Evolutionary conservation across 176 grass and related monocot genomes (phyloP), one percentile per base, ranked within the genome.

Genomic region (maize (Zea mays)): DNA sequence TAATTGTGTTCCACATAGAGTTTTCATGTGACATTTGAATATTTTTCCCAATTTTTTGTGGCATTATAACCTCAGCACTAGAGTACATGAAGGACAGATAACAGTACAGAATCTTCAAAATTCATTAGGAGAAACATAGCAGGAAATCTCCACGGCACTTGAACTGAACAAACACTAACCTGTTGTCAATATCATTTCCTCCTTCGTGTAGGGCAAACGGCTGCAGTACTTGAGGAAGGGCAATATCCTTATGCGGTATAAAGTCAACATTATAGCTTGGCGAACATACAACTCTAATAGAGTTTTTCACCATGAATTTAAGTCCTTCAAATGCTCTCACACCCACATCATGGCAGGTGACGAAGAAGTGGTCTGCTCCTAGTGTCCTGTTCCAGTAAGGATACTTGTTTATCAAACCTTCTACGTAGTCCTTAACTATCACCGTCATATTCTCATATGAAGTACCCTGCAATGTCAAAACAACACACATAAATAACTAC

Each of bases 301-400:
- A 99, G 46, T 95, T 99, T 75, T 99, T 95, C 55, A 90, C 45
- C 71, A 89, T 85, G 73, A 90, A 83, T 49, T 75, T 75, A 74
- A 95, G 85, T 46, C 92, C 92, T 88, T 99, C 92, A 43, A 99
- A 99, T 46, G 96, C 92, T 71, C 96, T 90, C 68, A 99, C 96
- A 47, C 96, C 96, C 10, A 99, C 96, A 72, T 99, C 96, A 71
- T 99, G 96, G 75, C 96, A 99, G 43, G 96, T 92, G 27, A 99
- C 87, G 82, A 99, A 90, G 62, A 99, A 90, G 65, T 99, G 96
- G 19, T 95, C 87, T 8, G 92, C 87, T n/a, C 96, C 96, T 17
- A 90, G 61, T 69, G 96, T 99, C 63, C 87, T 85, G 81, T 99
- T 99, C 96, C 92, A 99, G 83, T 93, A 99, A 58, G 92, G 92